Evolutionary conservation across 2,329 filamentous ascomycete species (phyloP), one percentile per base, ranked within the genome.

Genomic region (Hyphodiscus sp.): DNA sequence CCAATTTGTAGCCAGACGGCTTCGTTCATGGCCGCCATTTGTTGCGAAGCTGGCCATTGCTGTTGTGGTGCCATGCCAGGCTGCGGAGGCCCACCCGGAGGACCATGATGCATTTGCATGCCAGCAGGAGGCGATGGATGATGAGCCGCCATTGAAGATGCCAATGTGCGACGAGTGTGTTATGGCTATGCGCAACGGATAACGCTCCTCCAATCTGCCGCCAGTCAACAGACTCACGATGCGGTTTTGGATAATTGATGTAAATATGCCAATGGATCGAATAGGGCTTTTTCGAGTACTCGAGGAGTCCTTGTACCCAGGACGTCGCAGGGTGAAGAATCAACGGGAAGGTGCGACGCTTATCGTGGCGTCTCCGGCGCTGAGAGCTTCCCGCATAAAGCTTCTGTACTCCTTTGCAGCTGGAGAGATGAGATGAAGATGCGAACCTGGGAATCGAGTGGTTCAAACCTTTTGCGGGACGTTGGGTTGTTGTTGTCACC

Each of bases 1-100:
- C 91, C 92, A 63, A 97, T 87, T 69, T 94, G 88, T 67, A 95
- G 80, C 92, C 92, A 97, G 52, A 95, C 85, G 47, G 80, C 79
- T 73, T 97, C 92, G 65, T 95, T 97, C 66, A 92, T 80, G 7
- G 82, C 76, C 6, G 83, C 78, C 50, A 96, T 82, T 67, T 89
- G 86, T 63, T 91, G 87, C 62, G 87, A 83, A 20, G 87, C 53
- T 18, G 61, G 59, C 50, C 58, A 62, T 44, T 62, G 62, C 42
- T 60, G 63, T 29, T 55, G 60, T 47, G 56, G 53, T 42, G 58
- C 57, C 60, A 65, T 61, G 13, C 61, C 63, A 16, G 63, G 64
- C 1, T 61, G 62, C 29, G 65, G 63, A 54, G 66, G 61, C 33
- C 61, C 64, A 50, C 45, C 53, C n/a, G 61, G 59, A 45, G 63